These are phyloP conservation scores for Nothopassalora personata DNA, from an alignment of 2,329 filamentous ascomycete species.

Conservation along the genomic window DNA sequence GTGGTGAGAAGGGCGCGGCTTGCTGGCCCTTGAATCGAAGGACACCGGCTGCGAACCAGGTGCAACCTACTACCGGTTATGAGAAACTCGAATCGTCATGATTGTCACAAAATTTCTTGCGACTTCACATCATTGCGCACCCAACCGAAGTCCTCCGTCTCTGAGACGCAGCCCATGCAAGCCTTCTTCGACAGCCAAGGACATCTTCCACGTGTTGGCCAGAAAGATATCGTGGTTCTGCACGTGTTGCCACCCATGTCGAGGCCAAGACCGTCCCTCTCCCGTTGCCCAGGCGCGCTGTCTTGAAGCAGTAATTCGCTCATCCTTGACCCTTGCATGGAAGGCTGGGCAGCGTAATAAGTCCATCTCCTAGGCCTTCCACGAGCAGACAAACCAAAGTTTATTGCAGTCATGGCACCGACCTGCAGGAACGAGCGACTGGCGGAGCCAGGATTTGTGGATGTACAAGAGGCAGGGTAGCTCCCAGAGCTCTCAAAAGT, in stretches of 20 bases:
- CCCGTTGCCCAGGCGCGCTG: neutral
- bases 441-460: neutral
- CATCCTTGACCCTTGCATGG: neutral
- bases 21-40: neutral
- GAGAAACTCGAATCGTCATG: neutral
- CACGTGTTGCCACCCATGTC: neutral
- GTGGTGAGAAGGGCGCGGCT: too few species aligned
- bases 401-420: neutral
- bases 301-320: neutral
- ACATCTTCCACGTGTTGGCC: neutral
- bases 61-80: neutral
- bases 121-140: neutral
- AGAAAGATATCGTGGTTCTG: neutral
- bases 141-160: neutral
- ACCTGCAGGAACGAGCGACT: neutral
- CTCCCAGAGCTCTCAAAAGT: neutral
- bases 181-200: neutral
- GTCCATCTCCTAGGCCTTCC: neutral
- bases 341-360: constrained; percentile 1
- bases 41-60: neutral
- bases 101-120: neutral
- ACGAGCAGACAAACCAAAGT: neutral
- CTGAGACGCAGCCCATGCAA: neutral
- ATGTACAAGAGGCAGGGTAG: neutral
- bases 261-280: neutral